These are phyloP conservation scores for Sherardia arvensis DNA, from an alignment of 257 asterid species.

Conservation along the genomic window DNA sequence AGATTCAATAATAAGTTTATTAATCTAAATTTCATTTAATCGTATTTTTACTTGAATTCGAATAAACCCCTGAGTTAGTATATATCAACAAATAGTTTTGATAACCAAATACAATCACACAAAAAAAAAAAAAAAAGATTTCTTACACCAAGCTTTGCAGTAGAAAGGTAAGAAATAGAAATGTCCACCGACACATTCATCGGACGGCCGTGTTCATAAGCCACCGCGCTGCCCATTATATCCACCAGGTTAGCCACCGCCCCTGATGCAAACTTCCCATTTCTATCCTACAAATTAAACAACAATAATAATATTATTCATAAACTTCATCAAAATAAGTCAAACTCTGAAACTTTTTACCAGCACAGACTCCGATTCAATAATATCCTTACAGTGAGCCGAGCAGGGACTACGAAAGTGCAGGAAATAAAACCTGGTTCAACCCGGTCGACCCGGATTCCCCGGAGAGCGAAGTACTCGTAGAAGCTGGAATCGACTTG, in stretches of 20 bases:
- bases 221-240: constrained; percentile 57
- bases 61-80: too few relatives aligned
- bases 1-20: too few relatives aligned
- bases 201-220: constrained; percentile 39
- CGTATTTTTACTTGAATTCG: too few relatives aligned
- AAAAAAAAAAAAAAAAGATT: not conserved
- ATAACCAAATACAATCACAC: not conserved
- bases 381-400: constrained; percentile 46
- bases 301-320: too few relatives aligned
- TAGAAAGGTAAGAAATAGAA: constrained; percentile 53
- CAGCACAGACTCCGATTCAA: too few relatives aligned
- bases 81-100: too few relatives aligned
- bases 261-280: constrained; percentile 49
- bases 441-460: constrained; percentile 48
- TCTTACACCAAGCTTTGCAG: constrained; percentile 58
- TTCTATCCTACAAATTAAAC: constrained; percentile 34
- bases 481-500: constrained; percentile 45
- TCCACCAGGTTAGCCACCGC: constrained; percentile 62
- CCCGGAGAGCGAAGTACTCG: constrained; percentile 48
- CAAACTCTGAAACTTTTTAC: not conserved
- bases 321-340: not conserved
- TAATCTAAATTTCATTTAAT: too few relatives aligned
- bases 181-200: constrained; percentile 68
- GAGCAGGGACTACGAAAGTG: constrained; percentile 68
- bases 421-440: constrained; percentile 44